Base-by-base conservation (phyloP, 2,329 filamentous ascomycete species). In the Nothomitra cinnamomea region DNA sequence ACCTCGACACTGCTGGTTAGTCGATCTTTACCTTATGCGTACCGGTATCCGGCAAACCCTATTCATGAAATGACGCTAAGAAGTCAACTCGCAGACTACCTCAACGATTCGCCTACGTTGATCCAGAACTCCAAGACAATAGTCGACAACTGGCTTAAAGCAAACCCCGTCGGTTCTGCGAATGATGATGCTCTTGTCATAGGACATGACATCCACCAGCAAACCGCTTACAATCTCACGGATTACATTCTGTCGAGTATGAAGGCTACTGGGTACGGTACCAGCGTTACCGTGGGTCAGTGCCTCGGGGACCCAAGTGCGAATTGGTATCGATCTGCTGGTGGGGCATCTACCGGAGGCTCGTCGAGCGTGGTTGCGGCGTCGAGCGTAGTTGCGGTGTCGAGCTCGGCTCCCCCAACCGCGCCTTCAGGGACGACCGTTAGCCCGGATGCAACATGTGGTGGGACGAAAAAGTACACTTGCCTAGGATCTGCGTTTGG, bases 1-100 rank as follows among this genome's bases (percentile, higher is more conserved):
- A 81, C 57, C 67, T 82, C 50, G 78, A 82, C 61, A 72, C 77
- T 1, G 73, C 77, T 51, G 79, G 45, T 35, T n/a, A 15, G 25
- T 49, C 2, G 15, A 10, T 10, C 13, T 22, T 19, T 13, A 15
- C 15, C 7, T 15, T 1, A 15, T 28, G 13, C 22, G 5, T 19
- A 15, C 35, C 35, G 15, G 35, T 15, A 41, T 41, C 22, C 15
- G 15, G 12, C 22, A n/a, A 28, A 28, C 21, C 22, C 22, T 21
- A 5, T 48, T 32, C 28, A 10, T 5, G 10, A 32, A 32, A 10
- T 32, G 28, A 32, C 4, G 15, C 15, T 19, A 48, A n/a, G 6
- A 13, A 25, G 12, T 25, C n/a, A 15, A n/a, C 19, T 6, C 15
- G 12, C 22, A 48, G 43, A 82, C 65, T 81, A 79, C 70, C 73